Conservation (phyloP, 148 eudicot genomes). For the Linanthus parryae region DNA sequence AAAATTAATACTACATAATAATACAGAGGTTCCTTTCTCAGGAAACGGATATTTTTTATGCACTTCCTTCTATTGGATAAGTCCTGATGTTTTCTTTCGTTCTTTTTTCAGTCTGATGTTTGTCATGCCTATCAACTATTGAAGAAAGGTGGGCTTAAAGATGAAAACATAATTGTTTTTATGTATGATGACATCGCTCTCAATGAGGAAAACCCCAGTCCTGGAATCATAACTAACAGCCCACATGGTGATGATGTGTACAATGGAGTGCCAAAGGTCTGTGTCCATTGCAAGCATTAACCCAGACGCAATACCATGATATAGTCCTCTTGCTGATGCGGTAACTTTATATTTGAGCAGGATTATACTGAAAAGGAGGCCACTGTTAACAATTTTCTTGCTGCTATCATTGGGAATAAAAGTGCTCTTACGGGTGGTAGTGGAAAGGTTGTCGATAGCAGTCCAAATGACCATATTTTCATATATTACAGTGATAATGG, state of each 20-base stretch:
- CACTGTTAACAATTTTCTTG: slow-evolving; percentile 54
- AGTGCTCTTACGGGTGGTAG: slow-evolving; percentile 71
- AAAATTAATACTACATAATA: no score
- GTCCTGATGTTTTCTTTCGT: no score
- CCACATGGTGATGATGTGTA: slow-evolving; percentile 75
- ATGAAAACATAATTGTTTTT: slow-evolving; percentile 51
- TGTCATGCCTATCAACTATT: slow-evolving; percentile 60
- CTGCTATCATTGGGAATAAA: slow-evolving; percentile 66
- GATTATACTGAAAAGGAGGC: slow-evolving; percentile 66
- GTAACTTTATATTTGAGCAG: slow-evolving; percentile 26
- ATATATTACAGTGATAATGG: slow-evolving; percentile 81
- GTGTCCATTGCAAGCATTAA: slow-evolving; percentile 2
- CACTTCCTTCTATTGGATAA: no score
- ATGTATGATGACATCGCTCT: slow-evolving; percentile 72
- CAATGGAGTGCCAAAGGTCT: slow-evolving; percentile 81
- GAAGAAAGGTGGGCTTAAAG: slow-evolving; percentile 51
- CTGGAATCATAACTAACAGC: slow-evolving; percentile 60
- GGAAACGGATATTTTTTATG: no score
- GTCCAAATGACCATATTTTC: slow-evolving; percentile 79
- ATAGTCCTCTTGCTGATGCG: not conserved
- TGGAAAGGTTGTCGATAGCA: slow-evolving; percentile 78
- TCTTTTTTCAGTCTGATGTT: slow-evolving; percentile 82
- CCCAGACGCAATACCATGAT: no score
- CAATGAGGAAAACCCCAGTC: slow-evolving; percentile 57
- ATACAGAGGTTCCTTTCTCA: no score